Evolutionary conservation across 768 basidiomycete genomes (phyloP).

Genomic region (Lyophyllum semitale): DNA sequence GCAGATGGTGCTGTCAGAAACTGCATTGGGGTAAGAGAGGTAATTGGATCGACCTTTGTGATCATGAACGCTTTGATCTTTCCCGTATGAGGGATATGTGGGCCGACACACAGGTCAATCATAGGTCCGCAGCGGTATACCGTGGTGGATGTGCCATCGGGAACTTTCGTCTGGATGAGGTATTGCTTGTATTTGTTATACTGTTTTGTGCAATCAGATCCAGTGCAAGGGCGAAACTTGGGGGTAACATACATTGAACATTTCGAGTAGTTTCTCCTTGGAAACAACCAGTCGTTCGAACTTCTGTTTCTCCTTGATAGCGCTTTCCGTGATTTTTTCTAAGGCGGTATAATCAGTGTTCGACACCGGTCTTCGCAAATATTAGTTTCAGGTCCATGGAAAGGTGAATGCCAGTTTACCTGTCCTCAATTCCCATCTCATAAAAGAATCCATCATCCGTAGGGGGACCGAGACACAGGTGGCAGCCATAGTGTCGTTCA

Average conservation of each 20-base stretch:
- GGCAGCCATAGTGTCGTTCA: conserved; percentile 95
- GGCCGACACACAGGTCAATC: conserved; percentile 96
- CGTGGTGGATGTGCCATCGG: conserved; percentile 94
- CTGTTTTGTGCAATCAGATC: conserved; percentile 42
- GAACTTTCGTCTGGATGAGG: conserved; percentile 92
- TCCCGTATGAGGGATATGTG: conserved; percentile 97
- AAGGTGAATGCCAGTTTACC: conserved; percentile 39
- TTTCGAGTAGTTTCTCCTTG: conserved; percentile 93
- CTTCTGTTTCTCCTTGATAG: conserved; percentile 95
- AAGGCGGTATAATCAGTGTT: conserved; percentile 84
- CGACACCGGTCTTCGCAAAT: conserved; percentile 60
- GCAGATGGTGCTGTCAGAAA: neutral
- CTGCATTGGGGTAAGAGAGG: neutral
- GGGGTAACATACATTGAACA: conserved; percentile 81
- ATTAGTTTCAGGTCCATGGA: neutral
- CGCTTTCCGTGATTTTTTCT: conserved; percentile 85
- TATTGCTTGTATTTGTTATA: conserved; percentile 99
- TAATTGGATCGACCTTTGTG: conserved; percentile 67
- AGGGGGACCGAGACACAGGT: conserved; percentile 95
- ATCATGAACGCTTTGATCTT: conserved; percentile 97
- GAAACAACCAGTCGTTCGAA: conserved; percentile 93
- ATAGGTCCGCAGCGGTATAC: conserved; percentile 99
- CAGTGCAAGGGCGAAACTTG: neutral
- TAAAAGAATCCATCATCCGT: conserved; percentile 99
- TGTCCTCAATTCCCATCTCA: conserved; percentile 90